Evolutionary conservation across 306 rosid species (phyloP).

Genomic region (Cicer bijugum): DNA sequence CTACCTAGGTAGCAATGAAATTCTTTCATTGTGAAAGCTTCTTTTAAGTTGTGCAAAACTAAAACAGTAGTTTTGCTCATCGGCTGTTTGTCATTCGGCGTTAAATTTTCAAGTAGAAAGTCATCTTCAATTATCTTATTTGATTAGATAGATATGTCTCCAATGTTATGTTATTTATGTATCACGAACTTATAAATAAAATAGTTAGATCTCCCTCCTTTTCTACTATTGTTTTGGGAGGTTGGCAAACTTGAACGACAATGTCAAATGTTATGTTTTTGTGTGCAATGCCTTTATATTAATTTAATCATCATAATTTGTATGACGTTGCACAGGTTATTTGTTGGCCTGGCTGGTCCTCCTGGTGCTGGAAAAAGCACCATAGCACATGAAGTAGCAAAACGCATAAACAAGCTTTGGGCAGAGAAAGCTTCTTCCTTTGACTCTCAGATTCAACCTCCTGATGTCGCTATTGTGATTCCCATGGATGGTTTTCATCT

Average conservation of each 20-base stretch:
- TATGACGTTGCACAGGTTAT: conserved; percentile 54
- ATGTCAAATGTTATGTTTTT: conserved; percentile 19
- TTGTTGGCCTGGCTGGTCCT: conserved; percentile 94
- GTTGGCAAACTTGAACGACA: conserved; percentile 5
- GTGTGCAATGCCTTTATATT: conserved; percentile 29
- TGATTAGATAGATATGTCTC: neutral
- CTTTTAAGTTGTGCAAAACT: neutral
- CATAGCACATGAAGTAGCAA: conserved; percentile 70
- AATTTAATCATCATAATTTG: neutral
- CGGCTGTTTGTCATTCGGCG: conserved; percentile 15
- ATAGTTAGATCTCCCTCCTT: conserved; percentile 6
- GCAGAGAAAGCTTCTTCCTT: conserved; percentile 60
- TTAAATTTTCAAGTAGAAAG: conserved; percentile 8
- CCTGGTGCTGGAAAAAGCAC: conserved; percentile 97
- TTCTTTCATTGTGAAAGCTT: conserved; percentile 12
- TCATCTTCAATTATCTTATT: conserved; percentile 12
- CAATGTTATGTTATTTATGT: conserved; percentile 4
- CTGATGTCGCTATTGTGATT: conserved; percentile 68
- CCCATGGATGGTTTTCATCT: conserved; percentile 98
- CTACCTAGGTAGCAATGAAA: neutral
- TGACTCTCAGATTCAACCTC: conserved; percentile 65
- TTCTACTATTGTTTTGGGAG: neutral
- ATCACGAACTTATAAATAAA: conserved; percentile 8
- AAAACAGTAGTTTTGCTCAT: neutral
- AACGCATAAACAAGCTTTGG: conserved; percentile 76